Percentiles rank a stretch among this genome's conserved stretches.
Evolutionary conservation across 2,329 filamentous ascomycete genomes (phyloP).

Genomic region (Thelonectria rubi): DNA sequence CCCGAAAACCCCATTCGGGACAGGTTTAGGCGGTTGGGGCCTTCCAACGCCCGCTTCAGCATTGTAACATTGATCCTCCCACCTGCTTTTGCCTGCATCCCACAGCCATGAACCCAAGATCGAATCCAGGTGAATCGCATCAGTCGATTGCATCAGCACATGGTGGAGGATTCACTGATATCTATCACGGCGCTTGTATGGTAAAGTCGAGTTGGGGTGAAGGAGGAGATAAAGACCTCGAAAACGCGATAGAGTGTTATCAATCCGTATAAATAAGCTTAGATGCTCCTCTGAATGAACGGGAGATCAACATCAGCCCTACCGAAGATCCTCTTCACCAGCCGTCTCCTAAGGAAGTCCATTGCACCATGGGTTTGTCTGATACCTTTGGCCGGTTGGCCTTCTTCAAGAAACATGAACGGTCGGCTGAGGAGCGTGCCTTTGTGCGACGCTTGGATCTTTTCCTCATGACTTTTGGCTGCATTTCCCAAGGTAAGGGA

Average conservation of each 20-base stretch:
- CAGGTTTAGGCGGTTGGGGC: neutral
- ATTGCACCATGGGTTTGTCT: slow-evolving; percentile 14
- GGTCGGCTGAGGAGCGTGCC: slow-evolving; percentile 8
- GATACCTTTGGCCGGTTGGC: slow-evolving; percentile 10
- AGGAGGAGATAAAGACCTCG: neutral
- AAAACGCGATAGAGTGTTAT: no score
- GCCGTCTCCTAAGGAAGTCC: neutral
- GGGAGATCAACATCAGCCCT: neutral
- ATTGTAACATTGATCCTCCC: neutral
- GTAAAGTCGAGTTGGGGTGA: neutral
- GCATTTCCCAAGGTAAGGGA: slow-evolving; percentile 16
- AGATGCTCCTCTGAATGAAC: neutral
- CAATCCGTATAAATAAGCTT: slow-evolving; percentile 15
- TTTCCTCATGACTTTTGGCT: slow-evolving; percentile 24
- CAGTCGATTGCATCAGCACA: slow-evolving; percentile 1
- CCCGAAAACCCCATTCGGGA: neutral
- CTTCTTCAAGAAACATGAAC: slow-evolving; percentile 20
- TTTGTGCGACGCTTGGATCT: slow-evolving; percentile 17
- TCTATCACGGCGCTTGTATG: neutral
- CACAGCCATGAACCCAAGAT: neutral
- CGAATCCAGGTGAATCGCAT: neutral
- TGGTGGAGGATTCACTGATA: neutral
- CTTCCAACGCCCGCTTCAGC: neutral
- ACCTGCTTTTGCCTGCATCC: neutral
- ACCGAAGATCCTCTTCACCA: neutral